Evolutionary conservation across 805 yeast genomes (phyloP).

Genomic region (Grigorovia jiainica): DNA sequence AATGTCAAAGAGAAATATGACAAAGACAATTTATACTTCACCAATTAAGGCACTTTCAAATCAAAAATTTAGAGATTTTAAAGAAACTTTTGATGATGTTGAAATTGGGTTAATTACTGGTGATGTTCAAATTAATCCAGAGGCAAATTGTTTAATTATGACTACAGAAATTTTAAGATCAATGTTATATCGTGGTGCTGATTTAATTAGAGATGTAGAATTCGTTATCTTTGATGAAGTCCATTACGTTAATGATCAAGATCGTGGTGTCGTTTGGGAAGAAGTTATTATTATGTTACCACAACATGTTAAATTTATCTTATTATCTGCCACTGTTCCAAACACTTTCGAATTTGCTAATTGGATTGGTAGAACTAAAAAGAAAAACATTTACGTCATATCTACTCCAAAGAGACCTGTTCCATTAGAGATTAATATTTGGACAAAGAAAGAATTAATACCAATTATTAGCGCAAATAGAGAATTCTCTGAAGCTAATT

Average conservation of each 20-base stretch:
- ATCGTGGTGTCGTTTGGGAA: conserved; percentile 99
- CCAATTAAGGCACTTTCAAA: conserved; percentile 89
- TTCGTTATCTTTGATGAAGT: conserved; percentile 97
- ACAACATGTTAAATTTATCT: conserved; percentile 85
- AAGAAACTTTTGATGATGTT: conserved; percentile 63
- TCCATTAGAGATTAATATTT: conserved; percentile 77
- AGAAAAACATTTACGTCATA: conserved; percentile 90
- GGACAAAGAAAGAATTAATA: conserved; percentile 68
- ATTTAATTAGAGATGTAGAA: conserved; percentile 90
- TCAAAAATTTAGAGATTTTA: conserved; percentile 84
- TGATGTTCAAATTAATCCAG: conserved; percentile 95
- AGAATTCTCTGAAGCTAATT: conserved; percentile 56
- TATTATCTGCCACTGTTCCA: conserved; percentile 96
- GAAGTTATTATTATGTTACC: conserved; percentile 97
- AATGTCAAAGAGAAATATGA: conserved; percentile 91
- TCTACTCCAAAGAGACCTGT: conserved; percentile 96
- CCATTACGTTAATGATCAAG: conserved; percentile 93
- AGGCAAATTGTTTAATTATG: conserved; percentile 93
- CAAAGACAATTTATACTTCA: conserved; percentile 91
- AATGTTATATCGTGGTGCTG: conserved; percentile 95
- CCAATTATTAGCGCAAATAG: conserved; percentile 71
- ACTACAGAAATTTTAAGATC: conserved; percentile 93
- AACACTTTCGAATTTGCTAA: conserved; percentile 95
- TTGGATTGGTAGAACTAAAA: conserved; percentile 97
- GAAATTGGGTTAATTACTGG: conserved; percentile 95